These are phyloP conservation scores for Pterocarpus santalinus DNA, from an alignment of 306 rosid genomes.

Conservation along the genomic window DNA sequence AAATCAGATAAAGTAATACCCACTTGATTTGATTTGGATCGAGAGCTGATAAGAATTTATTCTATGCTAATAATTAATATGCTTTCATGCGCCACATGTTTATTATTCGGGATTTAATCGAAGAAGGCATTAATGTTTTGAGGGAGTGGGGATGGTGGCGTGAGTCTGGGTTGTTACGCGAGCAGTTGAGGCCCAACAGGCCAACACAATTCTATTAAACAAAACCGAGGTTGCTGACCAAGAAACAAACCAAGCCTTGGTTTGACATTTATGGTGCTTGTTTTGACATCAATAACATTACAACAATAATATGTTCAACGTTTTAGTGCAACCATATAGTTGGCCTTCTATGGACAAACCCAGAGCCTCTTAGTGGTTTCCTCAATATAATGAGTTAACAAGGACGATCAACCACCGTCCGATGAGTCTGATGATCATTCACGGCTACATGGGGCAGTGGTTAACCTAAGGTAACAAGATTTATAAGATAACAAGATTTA, in stretches of 20 bases:
- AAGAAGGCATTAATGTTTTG: neutral
- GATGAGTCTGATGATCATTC: constrained; percentile 28
- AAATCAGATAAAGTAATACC: neutral
- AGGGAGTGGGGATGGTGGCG: neutral
- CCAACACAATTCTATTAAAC: neutral
- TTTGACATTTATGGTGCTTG: constrained; percentile 35
- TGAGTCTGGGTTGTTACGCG: neutral
- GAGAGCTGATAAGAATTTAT: constrained; percentile 2
- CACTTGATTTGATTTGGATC: constrained; percentile 29
- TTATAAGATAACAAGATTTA: neutral
- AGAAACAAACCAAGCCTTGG: constrained; percentile 2
- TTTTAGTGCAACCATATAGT: constrained; percentile 25
- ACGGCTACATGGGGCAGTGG: constrained; percentile 40
- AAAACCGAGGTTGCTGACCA: neutral
- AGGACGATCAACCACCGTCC: constrained; percentile 4
- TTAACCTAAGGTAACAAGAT: constrained; percentile 43
- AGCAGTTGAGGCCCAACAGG: constrained; percentile 30
- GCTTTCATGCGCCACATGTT: constrained; percentile 22
- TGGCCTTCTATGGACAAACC: neutral
- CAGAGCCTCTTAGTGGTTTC: constrained; percentile 21
- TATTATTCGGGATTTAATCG: neutral
- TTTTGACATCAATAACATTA: constrained; percentile 5
- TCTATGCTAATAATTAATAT: constrained; percentile 35
- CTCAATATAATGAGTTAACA: constrained; percentile 16
- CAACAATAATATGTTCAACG: constrained; percentile 18